phyloP scores from a whole-genome alignment of 495 filamentous ascomycete genomes.

The Annulohypoxylon maeteangense region DNA sequence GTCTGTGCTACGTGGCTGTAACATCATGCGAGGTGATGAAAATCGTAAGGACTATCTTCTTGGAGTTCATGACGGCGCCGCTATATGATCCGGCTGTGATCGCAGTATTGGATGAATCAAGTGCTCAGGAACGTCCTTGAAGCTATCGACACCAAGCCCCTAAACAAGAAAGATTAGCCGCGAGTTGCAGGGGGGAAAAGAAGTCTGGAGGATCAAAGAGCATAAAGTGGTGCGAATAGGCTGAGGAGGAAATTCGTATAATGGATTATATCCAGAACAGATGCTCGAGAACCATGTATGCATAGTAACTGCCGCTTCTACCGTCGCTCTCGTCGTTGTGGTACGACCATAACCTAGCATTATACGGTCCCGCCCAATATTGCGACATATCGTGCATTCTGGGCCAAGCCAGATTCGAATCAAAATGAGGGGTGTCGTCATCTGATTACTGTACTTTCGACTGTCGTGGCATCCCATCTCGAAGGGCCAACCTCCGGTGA shows the following conservation, averaged over 20 bases:
- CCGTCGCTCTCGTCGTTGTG: slow-evolving; percentile 17
- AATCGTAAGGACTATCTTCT: not conserved
- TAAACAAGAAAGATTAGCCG: slow-evolving; percentile 26
- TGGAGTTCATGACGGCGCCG: not conserved
- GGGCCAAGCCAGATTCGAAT: slow-evolving; percentile 24
- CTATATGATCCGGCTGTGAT: slow-evolving; percentile 7
- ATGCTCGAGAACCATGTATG: slow-evolving; percentile 7
- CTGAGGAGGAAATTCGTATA: slow-evolving; percentile 7
- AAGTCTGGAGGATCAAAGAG: not conserved
- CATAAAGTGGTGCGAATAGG: not conserved
- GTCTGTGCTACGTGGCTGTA: slow-evolving; percentile 28
- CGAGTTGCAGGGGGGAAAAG: slow-evolving; percentile 15
- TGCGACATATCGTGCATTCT: slow-evolving; percentile 34
- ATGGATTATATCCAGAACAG: slow-evolving; percentile 13
- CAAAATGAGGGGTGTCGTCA: slow-evolving; percentile 36
- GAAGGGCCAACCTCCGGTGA: slow-evolving; percentile 29
- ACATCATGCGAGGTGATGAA: slow-evolving; percentile 20
- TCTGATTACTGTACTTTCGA: slow-evolving; percentile 43
- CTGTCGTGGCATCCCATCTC: slow-evolving; percentile 31
- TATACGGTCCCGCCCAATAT: slow-evolving; percentile 34
- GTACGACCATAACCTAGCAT: slow-evolving; percentile 30
- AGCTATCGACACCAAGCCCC: slow-evolving; percentile 7
- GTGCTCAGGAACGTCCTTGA: not conserved
- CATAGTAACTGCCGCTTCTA: slow-evolving; percentile 22
- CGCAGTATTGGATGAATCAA: not conserved